These are phyloP conservation scores for Trichocomaceae sp. DNA, from an alignment of 2,329 filamentous ascomycete genomes.

Conservation along the genomic window DNA sequence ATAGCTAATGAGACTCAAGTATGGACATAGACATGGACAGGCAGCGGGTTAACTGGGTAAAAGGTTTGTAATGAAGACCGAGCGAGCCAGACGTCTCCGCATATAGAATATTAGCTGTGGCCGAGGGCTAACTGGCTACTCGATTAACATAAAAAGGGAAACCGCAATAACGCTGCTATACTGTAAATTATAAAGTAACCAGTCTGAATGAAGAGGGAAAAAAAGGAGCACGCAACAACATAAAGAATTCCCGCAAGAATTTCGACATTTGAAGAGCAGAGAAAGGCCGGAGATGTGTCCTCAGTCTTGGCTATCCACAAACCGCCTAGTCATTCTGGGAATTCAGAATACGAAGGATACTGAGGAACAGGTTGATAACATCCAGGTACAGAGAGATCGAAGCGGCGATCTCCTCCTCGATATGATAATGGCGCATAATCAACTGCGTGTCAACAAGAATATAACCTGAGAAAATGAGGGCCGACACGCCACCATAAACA, in stretches of 20 bases:
- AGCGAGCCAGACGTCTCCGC: no score
- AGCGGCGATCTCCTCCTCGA: slow-evolving; percentile 95
- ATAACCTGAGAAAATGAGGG: slow-evolving; percentile 87
- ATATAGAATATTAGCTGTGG: background rate
- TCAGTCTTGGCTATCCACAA: background rate
- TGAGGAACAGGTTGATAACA: slow-evolving; percentile 93
- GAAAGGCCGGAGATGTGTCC: background rate
- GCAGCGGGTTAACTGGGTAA: no score
- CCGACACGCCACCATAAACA: slow-evolving; percentile 70
- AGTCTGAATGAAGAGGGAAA: background rate
- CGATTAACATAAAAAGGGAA: background rate
- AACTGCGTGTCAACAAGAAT: slow-evolving; percentile 95
- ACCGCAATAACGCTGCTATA: background rate
- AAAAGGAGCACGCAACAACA: background rate
- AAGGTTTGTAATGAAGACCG: no score
- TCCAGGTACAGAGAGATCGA: slow-evolving; percentile 93
- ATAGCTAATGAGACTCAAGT: no score
- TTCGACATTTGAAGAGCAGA: background rate
- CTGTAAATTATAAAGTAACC: background rate
- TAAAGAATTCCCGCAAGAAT: background rate
- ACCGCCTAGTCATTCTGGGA: slow-evolving; percentile 73
- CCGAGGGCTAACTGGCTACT: background rate
- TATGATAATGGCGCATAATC: slow-evolving; percentile 90
- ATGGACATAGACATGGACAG: no score
- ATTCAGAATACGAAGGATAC: slow-evolving; percentile 92